Percentiles rank a stretch among this genome's conserved stretches.
Conservation (phyloP, 2,329 filamentous ascomycete species). For the Fusarium sp. region DNA sequence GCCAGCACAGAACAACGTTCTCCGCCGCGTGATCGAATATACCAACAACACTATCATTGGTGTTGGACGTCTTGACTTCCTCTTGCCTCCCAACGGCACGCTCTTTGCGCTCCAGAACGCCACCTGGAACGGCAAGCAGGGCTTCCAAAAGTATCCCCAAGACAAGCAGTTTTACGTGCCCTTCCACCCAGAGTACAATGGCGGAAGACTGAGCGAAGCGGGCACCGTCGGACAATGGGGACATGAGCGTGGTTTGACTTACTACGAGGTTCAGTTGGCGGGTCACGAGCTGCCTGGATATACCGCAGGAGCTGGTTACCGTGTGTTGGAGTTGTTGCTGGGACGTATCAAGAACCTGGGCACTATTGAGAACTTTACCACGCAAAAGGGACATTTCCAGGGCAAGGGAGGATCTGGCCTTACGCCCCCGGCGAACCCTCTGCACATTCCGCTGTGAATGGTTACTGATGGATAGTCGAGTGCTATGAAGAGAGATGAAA, state of each 20-base stretch:
- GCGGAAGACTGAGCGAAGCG: slow-evolving; percentile 64
- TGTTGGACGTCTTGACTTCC: slow-evolving; percentile 63
- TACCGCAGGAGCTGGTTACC: slow-evolving; percentile 43
- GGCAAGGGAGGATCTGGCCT: background rate
- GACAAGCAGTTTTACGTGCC: slow-evolving; percentile 76
- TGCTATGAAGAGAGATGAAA: background rate
- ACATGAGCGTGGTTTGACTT: slow-evolving; percentile 82
- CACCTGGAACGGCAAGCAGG: slow-evolving; percentile 78
- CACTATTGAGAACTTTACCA: slow-evolving; percentile 37
- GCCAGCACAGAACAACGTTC: slow-evolving; percentile 36
- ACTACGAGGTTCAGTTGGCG: slow-evolving; percentile 71
- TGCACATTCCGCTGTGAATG: slow-evolving; percentile 8
- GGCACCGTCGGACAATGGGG: slow-evolving; percentile 78
- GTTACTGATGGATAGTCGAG: background rate
- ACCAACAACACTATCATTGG: slow-evolving; percentile 50
- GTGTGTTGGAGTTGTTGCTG: slow-evolving; percentile 45
- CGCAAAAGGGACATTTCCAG: slow-evolving; percentile 38
- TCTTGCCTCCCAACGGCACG: slow-evolving; percentile 77
- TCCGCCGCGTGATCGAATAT: slow-evolving; percentile 46
- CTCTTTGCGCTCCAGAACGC: slow-evolving; percentile 82
- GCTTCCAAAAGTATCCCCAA: slow-evolving; percentile 66
- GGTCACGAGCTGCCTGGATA: slow-evolving; percentile 65
- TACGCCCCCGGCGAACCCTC: background rate
- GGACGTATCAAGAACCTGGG: slow-evolving; percentile 41
- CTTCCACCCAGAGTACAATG: slow-evolving; percentile 60